Base-by-base conservation (phyloP, 2,329 filamentous ascomycete species). In the Boeremia lycopersici region DNA sequence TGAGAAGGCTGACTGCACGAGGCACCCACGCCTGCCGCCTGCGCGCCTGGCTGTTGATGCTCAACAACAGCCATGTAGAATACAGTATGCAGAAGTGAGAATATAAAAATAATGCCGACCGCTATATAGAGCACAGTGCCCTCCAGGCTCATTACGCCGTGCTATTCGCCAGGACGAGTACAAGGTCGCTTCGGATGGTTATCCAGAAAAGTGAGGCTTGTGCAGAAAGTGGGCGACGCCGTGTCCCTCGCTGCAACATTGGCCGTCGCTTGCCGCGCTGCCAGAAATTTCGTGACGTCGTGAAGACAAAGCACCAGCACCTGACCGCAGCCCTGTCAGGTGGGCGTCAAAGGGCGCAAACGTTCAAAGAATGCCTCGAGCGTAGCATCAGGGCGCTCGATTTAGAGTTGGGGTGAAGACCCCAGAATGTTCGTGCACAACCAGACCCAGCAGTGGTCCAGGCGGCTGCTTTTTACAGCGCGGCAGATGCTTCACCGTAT, bases 31-130 rank as follows among this genome's bases (percentile, higher is more conserved):
- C 48, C 10, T 35, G 35, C 26, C 41, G 48, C n/a, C 11, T 36
- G 47, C 30, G 46, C 53, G 48, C 53, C 53, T 46, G 36, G 56
- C 57, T 58, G 54, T 51, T 57, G 40, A 40, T 56, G 53, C 48
- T 38, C 45, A 33, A 25, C 48, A 42, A 48, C 43, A 60, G 62
- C 36, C 48, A 60, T 64, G 51, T 69, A 70, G 52, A 65, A 66
- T 69, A 70, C 65, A 70, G 34, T 52, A 53, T 57, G 33, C 42
- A 49, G 56, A 52, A 63, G 51, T 55, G 48, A 50, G 42, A 62
- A 59, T 57, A 60, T 48, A 47, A 55, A 23, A 42, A 31, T 38
- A 34, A 50, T 50, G 42, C 52, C 35, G 38, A 41, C 47, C 52
- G 36, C 41, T 33, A 23, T 28, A 10, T 10, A 13, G 30, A 36